Base-by-base conservation (phyloP, 495 filamentous ascomycete species). In the Lophiotrema nucula region DNA sequence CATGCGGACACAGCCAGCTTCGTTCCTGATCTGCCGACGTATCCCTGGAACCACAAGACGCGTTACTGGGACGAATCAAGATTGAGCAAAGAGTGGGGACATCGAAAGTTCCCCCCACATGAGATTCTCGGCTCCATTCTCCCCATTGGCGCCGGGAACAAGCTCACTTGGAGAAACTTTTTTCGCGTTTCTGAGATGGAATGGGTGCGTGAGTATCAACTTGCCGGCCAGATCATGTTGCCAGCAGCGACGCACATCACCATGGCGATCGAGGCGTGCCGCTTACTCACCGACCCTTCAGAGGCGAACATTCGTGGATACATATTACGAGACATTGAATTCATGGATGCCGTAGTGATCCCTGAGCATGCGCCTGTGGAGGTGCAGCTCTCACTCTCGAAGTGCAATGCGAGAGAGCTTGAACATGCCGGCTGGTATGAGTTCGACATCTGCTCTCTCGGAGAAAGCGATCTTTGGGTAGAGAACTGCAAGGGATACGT, bases 91-190 rank as follows among this genome's bases (percentile, higher is more conserved):
- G 33, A n/a, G 15, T 21, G 38, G 12, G 72, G 77, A 21, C 69
- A 71, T 1, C 67, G 69, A 16, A 61, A 70, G 1, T 68, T 75
- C 4, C 16, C n/a, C 10, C 42, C 27, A 22, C 79, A 79, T 28
- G 81, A 84, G 60, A 66, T 87, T 0, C 70, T 87, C 1, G 85
- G 84, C 0, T 67, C 73, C 10, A 67, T 73, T 4, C 70, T 72
- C 10, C 62, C 72, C 27, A 79, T 78, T 39, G 78, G 69, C 24
- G 79, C 76, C 54, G 69, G 75, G 2, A 50, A 76, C 5, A 76
- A 82, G 44, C 70, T 76, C 2, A 70, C 69, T 1, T 64, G 60
- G 60, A 35, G 47, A n/a, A 12, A 53, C 13, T 4, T 39, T 18
- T 28, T 64, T 18, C 16, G 16, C 3, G 13, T 41, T 1, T 22